Evolutionary conservation across 768 basidiomycete species (phyloP), one percentile per base, ranked within the genome.

Genomic region (Phanerochaete sordida): DNA sequence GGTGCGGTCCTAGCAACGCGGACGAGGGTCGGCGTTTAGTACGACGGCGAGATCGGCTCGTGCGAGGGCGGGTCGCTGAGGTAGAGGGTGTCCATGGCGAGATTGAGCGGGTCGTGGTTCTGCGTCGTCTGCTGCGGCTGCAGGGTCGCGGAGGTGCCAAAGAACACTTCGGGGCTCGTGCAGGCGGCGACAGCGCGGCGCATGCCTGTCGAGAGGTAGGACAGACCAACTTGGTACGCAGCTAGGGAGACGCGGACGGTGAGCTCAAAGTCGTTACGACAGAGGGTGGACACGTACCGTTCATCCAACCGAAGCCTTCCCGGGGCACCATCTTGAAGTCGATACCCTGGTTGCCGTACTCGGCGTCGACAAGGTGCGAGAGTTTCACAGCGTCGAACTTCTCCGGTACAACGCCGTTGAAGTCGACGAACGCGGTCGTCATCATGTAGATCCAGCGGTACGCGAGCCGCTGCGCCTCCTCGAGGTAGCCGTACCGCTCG

Each of bases 391-490:
- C 96, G 69, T 99, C 95, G 72, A 98, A 98, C 88, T 98, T 98
- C 78, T 98, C 96, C 0, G 96, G 95, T 1, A 98, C 95, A 35
- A 97, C 93, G 3, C 96, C 96, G 73, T 98, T 98, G 74, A 97
- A 98, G 72, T 96, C 93, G 56, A 97, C 95, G 65, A 93, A 91
- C 2, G 93, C 91, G 0, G 89, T 91, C 11, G 94, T 95, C 90
- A 94, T 93, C 95, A 99, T 97, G 78, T 98, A 98, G n/a, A 97
- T 82, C 85, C 91, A 99, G 55, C 96, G 81, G 75, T 99, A 99
- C 1, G 96, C 88, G 51, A 98, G 76, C 49, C 97, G 83, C 64
- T 96, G 93, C 1, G 95, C 92, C 63, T 97, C 95, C 63, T 96
- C 92, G 2, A 91, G 77, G 72, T 94, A 97, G 1, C 96, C 96